Conservation (phyloP, 257 asterid species). For the Henckelia pumila region DNA sequence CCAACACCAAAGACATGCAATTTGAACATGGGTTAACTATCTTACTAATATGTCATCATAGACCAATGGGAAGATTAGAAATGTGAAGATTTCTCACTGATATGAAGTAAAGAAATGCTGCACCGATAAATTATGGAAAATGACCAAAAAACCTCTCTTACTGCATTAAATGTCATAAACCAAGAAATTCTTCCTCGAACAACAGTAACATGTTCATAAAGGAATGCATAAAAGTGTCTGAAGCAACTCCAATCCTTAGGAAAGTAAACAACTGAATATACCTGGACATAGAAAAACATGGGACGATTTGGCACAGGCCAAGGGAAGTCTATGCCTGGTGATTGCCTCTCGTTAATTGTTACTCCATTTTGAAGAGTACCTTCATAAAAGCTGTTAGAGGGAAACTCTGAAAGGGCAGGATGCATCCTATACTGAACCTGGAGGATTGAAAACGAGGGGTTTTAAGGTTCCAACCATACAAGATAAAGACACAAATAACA, state of each 20-base stretch:
- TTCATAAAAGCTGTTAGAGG: slow-evolving; percentile 96
- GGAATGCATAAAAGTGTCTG: slow-evolving; percentile 5
- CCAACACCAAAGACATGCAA: slow-evolving; percentile 1
- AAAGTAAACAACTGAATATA: slow-evolving; percentile 25
- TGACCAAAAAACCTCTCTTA: too few relatives aligned
- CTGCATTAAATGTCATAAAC: too few relatives aligned
- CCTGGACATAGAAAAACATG: slow-evolving; percentile 99
- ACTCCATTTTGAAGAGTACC: slow-evolving; percentile 99
- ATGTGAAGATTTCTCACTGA: too few relatives aligned
- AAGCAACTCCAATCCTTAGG: slow-evolving; percentile 15
- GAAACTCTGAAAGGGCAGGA: slow-evolving; percentile 95
- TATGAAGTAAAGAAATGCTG: too few relatives aligned
- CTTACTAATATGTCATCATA: background rate
- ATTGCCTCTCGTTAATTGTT: slow-evolving; percentile 84
- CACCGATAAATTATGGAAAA: too few relatives aligned
- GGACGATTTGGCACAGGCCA: slow-evolving; percentile 99
- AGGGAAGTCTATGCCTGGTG: slow-evolving; percentile 97
- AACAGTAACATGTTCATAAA: background rate
- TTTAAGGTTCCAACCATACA: slow-evolving; percentile 11
- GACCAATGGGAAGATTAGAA: background rate
- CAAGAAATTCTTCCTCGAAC: too few relatives aligned
- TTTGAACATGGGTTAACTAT: background rate
- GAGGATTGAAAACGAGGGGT: slow-evolving; percentile 9
- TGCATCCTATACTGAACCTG: slow-evolving; percentile 99
- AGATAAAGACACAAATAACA: slow-evolving; percentile 2